Conservation (phyloP, 1,284 basidiomycete genomes). For the Waitea zeae region DNA sequence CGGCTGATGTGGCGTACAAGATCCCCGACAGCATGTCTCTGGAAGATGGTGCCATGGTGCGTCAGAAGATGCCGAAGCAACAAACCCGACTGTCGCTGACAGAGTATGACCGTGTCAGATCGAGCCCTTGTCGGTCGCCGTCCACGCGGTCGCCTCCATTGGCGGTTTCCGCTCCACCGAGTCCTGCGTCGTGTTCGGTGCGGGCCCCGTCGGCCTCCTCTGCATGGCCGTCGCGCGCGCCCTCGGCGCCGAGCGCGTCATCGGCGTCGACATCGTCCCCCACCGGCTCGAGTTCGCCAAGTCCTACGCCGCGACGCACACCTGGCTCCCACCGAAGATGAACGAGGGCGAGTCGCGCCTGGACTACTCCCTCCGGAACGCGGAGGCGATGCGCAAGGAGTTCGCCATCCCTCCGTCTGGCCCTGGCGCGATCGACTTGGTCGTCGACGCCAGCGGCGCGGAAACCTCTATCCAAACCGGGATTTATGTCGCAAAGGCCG, state of each 20-base stretch:
- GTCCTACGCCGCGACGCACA: constrained; percentile 78
- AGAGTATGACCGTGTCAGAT: too few relatives aligned
- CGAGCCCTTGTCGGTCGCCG: constrained; percentile 86
- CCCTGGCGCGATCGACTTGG: constrained; percentile 41
- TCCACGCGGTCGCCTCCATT: constrained; percentile 79
- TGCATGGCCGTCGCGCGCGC: constrained; percentile 89
- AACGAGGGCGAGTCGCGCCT: constrained; percentile 49
- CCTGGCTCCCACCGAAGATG: constrained; percentile 49
- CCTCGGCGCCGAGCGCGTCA: constrained; percentile 63
- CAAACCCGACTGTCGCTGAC: too few relatives aligned
- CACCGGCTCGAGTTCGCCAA: constrained; percentile 79
- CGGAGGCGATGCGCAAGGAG: constrained; percentile 33
- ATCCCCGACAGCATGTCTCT: constrained; percentile 60
- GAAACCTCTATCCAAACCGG: constrained; percentile 80
- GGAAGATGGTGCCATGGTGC: constrained; percentile 82
- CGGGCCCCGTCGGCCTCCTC: constrained; percentile 86
- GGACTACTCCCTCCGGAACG: constrained; percentile 56
- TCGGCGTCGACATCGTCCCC: constrained; percentile 77
- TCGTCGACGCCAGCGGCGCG: constrained; percentile 79
- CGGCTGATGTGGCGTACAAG: constrained; percentile 56
- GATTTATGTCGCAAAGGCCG: constrained; percentile 52
- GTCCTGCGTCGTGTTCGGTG: constrained; percentile 65
- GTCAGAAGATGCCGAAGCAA: too few relatives aligned
- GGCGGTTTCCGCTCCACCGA: constrained; percentile 59
- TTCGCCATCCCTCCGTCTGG: constrained; percentile 46